phyloP scores from a whole-genome alignment of 2,329 filamentous ascomycete species.

The Ophidiomyces ophidiicola region DNA sequence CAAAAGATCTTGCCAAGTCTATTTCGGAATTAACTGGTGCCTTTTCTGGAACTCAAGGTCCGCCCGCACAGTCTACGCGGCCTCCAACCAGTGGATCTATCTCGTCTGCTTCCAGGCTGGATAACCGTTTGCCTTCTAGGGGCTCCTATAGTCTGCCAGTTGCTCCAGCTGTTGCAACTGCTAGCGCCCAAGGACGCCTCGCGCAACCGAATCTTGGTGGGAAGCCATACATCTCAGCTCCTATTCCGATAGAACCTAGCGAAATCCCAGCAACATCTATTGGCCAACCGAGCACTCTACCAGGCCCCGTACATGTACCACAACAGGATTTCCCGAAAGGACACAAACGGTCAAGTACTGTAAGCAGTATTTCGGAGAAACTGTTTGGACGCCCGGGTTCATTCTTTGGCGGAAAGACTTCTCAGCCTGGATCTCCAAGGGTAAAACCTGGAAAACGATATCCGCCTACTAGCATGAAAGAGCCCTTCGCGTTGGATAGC shows the following conservation, averaged over 20 bases:
- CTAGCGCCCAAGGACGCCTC: conserved; percentile 79
- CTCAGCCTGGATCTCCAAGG: conserved; percentile 28
- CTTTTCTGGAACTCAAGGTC: conserved; percentile 36
- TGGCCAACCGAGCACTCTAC: conserved; percentile 48
- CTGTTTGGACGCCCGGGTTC: conserved; percentile 74
- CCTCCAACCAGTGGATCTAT: conserved; percentile 76
- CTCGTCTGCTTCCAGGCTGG: conserved; percentile 44
- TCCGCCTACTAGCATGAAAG: conserved; percentile 74
- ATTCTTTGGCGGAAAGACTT: conserved; percentile 53
- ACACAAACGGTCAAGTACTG: conserved; percentile 62
- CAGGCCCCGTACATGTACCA: conserved; percentile 46
- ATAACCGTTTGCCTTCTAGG: conserved; percentile 54
- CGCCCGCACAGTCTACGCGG: conserved; percentile 39
- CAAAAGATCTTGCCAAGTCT: conserved; percentile 41
- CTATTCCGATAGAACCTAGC: conserved; percentile 46
- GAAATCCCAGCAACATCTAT: conserved; percentile 41
- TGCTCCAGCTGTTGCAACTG: conserved; percentile 73
- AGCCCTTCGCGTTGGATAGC: conserved; percentile 46
- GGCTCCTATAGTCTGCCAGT: conserved; percentile 79
- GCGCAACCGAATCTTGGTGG: conserved; percentile 60
- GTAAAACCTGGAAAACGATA: conserved; percentile 53
- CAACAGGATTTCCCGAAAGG: conserved; percentile 34
- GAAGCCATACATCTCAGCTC: conserved; percentile 59
- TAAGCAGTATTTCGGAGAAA: conserved; percentile 70
- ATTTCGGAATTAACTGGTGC: conserved; percentile 47